Conservation (phyloP, 2,329 filamentous ascomycete species). For the Cryphonectria parasitica region DNA sequence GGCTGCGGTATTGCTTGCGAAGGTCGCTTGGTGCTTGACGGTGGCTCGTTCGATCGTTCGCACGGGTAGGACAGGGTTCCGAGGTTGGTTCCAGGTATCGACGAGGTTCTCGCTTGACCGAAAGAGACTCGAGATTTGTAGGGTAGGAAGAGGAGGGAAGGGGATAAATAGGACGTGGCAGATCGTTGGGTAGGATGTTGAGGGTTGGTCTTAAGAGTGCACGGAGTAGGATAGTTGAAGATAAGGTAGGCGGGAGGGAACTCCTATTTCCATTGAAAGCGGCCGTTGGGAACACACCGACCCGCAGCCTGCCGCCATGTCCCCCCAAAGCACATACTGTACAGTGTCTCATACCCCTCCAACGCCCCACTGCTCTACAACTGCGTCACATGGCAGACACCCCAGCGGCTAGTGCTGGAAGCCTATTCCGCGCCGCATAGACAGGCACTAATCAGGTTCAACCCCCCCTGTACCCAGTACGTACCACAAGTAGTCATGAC, state of each 20-base stretch:
- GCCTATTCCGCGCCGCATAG: neutral
- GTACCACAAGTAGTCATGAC: neutral
- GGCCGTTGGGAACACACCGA: slow-evolving; percentile 3
- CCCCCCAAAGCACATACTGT: neutral
- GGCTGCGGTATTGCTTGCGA: slow-evolving; percentile 42
- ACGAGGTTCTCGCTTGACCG: neutral
- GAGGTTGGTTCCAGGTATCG: neutral
- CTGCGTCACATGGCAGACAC: slow-evolving; percentile 11
- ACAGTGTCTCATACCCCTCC: slow-evolving; percentile 6
- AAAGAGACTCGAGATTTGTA: neutral
- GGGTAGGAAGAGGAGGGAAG: neutral
- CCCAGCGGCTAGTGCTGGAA: neutral
- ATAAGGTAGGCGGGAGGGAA: slow-evolving; percentile 1
- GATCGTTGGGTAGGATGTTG: slow-evolving; percentile 4
- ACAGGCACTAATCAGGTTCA: too few relatives aligned
- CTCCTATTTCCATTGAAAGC: slow-evolving; percentile 9
- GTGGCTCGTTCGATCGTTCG: slow-evolving; percentile 6
- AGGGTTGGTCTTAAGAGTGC: slow-evolving; percentile 16
- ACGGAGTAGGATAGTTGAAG: slow-evolving; percentile 1
- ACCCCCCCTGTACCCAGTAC: neutral
- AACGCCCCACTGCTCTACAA: slow-evolving; percentile 3
- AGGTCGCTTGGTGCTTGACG: neutral
- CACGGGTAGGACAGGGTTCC: neutral
- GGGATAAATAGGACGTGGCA: neutral
- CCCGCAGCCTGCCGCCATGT: slow-evolving; percentile 10